Percentiles rank a stretch among this genome's conserved stretches.
These are phyloP conservation scores for Lantana camara DNA, from an alignment of 257 asterid genomes.

Conservation along the genomic window DNA sequence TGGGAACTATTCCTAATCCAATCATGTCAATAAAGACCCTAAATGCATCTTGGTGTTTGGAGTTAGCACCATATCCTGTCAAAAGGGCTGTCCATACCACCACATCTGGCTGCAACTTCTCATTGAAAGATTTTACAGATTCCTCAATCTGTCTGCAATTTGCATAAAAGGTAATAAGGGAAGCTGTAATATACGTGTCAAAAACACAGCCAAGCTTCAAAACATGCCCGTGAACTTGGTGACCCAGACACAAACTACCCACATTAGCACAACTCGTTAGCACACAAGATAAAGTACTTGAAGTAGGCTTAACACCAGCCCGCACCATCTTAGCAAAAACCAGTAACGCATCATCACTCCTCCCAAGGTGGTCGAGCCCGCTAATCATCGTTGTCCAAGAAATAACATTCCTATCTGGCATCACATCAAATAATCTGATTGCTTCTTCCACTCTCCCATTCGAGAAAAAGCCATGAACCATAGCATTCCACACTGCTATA, in stretches of 20 bases:
- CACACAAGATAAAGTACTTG: conserved; percentile 63
- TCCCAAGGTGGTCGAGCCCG: conserved; percentile 77
- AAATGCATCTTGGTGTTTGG: conserved; percentile 57
- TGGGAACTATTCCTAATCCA: conserved; percentile 62
- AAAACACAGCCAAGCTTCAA: conserved; percentile 56
- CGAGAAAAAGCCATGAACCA: conserved; percentile 71
- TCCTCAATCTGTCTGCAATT: conserved; percentile 56
- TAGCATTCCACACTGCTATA: conserved; percentile 78
- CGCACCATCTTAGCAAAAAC: conserved; percentile 55
- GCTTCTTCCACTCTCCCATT: conserved; percentile 68
- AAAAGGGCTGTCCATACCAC: conserved; percentile 90
- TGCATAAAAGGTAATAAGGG: conserved; percentile 74
- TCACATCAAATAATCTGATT: conserved; percentile 46
- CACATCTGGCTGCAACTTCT: conserved; percentile 60
- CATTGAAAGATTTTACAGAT: conserved; percentile 50
- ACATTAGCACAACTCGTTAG: conserved; percentile 66
- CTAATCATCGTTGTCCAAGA: conserved; percentile 84
- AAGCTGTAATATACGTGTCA: conserved; percentile 57
- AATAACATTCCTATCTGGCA: conserved; percentile 66
- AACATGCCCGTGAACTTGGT: conserved; percentile 60
- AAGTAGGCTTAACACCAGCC: conserved; percentile 56
- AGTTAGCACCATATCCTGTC: conserved; percentile 71
- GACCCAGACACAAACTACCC: conserved; percentile 44
- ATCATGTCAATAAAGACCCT: conserved; percentile 58
- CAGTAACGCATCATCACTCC: conserved; percentile 61